Evolutionary conservation across 257 asterid species (phyloP).

Genomic region (Fraxinus excelsior): DNA sequence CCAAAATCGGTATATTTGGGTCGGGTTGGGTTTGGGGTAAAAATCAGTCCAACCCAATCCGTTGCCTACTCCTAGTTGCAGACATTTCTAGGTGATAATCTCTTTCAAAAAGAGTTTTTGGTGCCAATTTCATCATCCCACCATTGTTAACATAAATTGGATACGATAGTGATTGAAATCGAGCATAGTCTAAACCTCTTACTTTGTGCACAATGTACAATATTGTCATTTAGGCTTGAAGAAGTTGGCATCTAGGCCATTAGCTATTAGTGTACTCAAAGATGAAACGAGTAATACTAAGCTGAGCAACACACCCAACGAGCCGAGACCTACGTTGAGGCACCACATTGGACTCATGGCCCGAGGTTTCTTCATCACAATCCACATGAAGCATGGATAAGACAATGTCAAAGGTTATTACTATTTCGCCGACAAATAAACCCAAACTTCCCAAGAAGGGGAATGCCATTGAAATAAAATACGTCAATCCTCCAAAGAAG

Average conservation of each 20-base stretch:
- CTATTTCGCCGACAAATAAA: conserved; percentile 48
- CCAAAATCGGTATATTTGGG: no score
- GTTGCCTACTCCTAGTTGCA: no score
- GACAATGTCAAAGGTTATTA: conserved; percentile 54
- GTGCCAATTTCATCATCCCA: background rate
- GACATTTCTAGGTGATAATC: background rate
- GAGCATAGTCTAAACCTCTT: background rate
- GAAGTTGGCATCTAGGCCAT: conserved; percentile 67
- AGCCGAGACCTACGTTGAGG: conserved; percentile 56
- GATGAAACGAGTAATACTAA: conserved; percentile 33
- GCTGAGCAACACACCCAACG: conserved; percentile 39
- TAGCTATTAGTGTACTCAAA: conserved; percentile 50
- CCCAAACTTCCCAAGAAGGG: conserved; percentile 65
- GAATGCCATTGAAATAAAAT: conserved; percentile 54
- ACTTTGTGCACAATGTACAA: background rate
- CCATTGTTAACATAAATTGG: background rate
- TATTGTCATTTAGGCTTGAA: conserved; percentile 43
- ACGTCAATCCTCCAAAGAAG: conserved; percentile 56
- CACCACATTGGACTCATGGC: conserved; percentile 44
- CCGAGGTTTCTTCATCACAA: conserved; percentile 50
- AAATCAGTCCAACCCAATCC: no score
- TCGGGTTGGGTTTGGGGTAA: no score
- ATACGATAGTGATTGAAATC: background rate
- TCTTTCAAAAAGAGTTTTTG: background rate
- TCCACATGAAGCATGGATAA: conserved; percentile 83